phyloP scores from a whole-genome alignment of 257 asterid genomes.

The Sherardia arvensis region DNA sequence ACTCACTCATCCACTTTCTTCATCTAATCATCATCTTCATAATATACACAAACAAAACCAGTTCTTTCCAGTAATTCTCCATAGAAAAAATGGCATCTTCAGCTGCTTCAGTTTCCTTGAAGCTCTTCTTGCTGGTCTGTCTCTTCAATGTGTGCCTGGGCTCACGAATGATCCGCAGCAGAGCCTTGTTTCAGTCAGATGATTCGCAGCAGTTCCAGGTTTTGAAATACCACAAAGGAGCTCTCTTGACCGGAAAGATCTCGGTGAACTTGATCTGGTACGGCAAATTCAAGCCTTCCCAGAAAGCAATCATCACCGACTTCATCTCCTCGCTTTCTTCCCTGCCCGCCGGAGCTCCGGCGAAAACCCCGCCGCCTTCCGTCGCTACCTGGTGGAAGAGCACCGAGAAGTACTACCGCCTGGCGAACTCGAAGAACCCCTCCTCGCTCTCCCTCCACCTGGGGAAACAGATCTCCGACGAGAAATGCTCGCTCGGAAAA shows the following conservation, averaged over 20 bases:
- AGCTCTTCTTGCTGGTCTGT: conserved; percentile 19
- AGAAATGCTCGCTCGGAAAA: conserved; percentile 38
- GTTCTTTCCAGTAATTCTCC: too few relatives aligned
- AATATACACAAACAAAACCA: too few relatives aligned
- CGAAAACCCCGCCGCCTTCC: conserved; percentile 22
- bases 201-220: conserved; percentile 20
- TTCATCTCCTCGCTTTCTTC: conserved; percentile 26
- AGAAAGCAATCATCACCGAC: conserved; percentile 26
- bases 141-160: conserved; percentile 21
- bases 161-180: conserved; percentile 17
- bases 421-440: conserved; percentile 24
- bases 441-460: conserved; percentile 15
- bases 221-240: conserved; percentile 37
- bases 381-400: conserved; percentile 41
- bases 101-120: neutral
- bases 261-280: conserved; percentile 35
- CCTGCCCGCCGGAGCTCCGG: conserved; percentile 11
- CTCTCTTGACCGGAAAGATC: conserved; percentile 32
- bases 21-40: too few relatives aligned
- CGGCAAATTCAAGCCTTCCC: conserved; percentile 39
- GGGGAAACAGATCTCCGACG: conserved; percentile 29
- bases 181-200: conserved; percentile 13
- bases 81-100: conserved; percentile 22
- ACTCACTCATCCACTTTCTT: neutral
- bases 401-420: conserved; percentile 28